phyloP scores from a whole-genome alignment of 495 filamentous ascomycete genomes.

The Penicillium tannophilum region DNA sequence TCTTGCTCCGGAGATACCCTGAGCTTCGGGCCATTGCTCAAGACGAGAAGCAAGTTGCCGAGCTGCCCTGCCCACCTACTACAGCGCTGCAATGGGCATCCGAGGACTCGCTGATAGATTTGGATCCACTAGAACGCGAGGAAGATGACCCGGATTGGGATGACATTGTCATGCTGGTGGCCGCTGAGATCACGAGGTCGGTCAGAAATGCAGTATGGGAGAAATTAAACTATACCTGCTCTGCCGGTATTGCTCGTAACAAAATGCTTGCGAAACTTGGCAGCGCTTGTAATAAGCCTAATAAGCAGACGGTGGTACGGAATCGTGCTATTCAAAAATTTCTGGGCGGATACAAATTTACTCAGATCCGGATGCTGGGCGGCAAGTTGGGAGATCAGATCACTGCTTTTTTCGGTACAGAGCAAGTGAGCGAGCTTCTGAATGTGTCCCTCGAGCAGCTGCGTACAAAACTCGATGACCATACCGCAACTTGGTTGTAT shows the following conservation, averaged over 20 bases:
- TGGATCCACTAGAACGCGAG: slow-evolving; percentile 71
- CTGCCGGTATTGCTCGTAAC: slow-evolving; percentile 83
- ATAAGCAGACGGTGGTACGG: slow-evolving; percentile 87
- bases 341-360: slow-evolving; percentile 84
- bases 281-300: slow-evolving; percentile 87
- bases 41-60: slow-evolving; percentile 70
- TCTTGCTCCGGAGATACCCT: slow-evolving; percentile 77
- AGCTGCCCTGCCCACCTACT: slow-evolving; percentile 71
- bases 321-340: slow-evolving; percentile 82
- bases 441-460: slow-evolving; percentile 74
- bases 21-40: slow-evolving; percentile 65
- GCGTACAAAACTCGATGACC: slow-evolving; percentile 77
- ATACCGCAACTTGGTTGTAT: slow-evolving; percentile 88
- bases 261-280: slow-evolving; percentile 96
- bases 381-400: slow-evolving; percentile 95
- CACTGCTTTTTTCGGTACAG: slow-evolving; percentile 73
- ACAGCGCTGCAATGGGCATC: slow-evolving; percentile 79
- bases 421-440: slow-evolving; percentile 76
- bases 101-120: slow-evolving; percentile 71
- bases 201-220: slow-evolving; percentile 68
- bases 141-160: slow-evolving; percentile 93
- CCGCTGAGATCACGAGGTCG: slow-evolving; percentile 82
- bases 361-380: slow-evolving; percentile 92
- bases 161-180: slow-evolving; percentile 83
- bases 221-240: slow-evolving; percentile 82